phyloP scores from a whole-genome alignment of 75 land plant species.

The Gnetum montanum region DNA sequence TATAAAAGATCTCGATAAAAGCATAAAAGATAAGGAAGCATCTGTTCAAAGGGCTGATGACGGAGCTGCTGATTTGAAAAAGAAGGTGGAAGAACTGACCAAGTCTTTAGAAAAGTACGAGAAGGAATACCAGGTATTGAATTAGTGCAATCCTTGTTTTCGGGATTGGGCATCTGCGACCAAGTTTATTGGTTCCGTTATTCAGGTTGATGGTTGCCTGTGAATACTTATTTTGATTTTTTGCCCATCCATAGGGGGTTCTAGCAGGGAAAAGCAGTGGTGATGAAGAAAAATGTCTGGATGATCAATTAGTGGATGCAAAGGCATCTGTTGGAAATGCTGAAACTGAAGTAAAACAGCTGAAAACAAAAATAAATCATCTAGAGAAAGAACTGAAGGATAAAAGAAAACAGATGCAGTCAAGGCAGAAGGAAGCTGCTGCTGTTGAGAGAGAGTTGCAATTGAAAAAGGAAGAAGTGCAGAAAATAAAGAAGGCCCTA shows the following conservation, averaged over 20 bases:
- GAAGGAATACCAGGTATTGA: conserved; percentile 77
- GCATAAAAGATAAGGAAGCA: conserved; percentile 54
- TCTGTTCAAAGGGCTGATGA: conserved; percentile 62
- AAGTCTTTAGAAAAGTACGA: conserved; percentile 59
- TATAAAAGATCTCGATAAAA: conserved; percentile 54
- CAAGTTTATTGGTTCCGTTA: too few relatives aligned
- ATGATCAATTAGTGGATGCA: conserved; percentile 90
- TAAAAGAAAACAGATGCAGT: conserved; percentile 51
- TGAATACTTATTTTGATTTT: too few relatives aligned
- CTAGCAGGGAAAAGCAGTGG: conserved; percentile 91
- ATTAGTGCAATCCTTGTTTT: too few relatives aligned
- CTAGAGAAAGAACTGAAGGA: conserved; percentile 82
- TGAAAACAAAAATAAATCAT: conserved; percentile 73
- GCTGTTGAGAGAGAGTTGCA: conserved; percentile 69
- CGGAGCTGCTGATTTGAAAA: conserved; percentile 73
- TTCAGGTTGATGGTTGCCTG: too few relatives aligned
- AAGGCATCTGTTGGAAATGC: conserved; percentile 86
- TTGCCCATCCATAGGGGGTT: conserved; percentile 48
- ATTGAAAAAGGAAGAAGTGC: conserved; percentile 53
- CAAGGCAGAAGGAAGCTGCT: conserved; percentile 72
- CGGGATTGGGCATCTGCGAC: too few relatives aligned
- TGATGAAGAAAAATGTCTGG: conserved; percentile 85
- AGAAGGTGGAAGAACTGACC: conserved; percentile 54
- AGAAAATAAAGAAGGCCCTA: conserved; percentile 47
- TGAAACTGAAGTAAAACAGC: conserved; percentile 73